Percentiles rank a stretch among this genome's conserved stretches.
phyloP scores from a whole-genome alignment of 83 land plant species.

The Picea engelmannii region DNA sequence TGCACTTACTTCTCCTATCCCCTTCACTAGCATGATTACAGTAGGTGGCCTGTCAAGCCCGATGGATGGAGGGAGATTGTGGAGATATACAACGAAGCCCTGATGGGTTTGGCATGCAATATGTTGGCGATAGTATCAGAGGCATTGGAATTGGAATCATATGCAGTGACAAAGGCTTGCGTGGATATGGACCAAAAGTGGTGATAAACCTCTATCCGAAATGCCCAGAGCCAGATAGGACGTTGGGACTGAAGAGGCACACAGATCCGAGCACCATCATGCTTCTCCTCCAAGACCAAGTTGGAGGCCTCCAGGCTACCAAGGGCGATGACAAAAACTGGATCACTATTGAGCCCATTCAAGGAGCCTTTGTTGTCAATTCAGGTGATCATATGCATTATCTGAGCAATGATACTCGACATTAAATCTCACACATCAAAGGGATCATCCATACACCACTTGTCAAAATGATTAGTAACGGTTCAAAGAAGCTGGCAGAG shows the following conservation, averaged over 20 bases:
- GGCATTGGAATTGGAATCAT: not conserved
- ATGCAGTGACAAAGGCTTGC: not conserved
- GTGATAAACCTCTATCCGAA: not conserved
- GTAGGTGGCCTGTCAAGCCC: no score
- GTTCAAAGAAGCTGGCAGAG: no score
- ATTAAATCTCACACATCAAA: no score
- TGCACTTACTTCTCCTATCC: conserved; percentile 64
- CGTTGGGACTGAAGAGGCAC: conserved; percentile 6
- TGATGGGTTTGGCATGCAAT: conserved; percentile 48
- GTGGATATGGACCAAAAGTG: not conserved
- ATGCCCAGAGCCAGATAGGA: not conserved
- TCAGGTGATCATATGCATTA: no score
- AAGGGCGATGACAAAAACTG: not conserved
- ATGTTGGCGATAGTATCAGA: no score
- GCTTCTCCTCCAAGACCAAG: not conserved
- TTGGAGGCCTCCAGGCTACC: not conserved
- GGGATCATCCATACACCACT: no score
- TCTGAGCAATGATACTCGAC: no score
- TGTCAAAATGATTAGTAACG: no score
- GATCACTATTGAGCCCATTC: no score
- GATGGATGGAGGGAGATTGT: conserved; percentile 27
- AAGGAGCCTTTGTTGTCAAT: no score
- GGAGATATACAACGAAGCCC: conserved; percentile 37
- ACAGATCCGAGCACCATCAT: not conserved
- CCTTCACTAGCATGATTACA: conserved; percentile 35